Percentiles rank a stretch among this genome's conserved stretches.
These are phyloP conservation scores for Blastomyces parvus DNA, from an alignment of 2,329 filamentous ascomycete genomes.

Conservation along the genomic window DNA sequence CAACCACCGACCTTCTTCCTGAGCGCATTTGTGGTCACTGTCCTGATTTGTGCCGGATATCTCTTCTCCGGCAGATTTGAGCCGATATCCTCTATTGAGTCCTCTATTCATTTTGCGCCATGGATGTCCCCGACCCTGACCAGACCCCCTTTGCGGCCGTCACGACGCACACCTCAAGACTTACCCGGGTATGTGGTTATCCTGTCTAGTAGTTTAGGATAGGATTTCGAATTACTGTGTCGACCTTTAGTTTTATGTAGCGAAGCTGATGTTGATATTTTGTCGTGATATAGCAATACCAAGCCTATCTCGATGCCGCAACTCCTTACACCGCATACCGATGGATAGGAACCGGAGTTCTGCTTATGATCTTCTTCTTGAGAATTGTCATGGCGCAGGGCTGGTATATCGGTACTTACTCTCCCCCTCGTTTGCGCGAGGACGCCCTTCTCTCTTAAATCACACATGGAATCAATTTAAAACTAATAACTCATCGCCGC, in stretches of 20 bases:
- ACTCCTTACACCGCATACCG: conserved; percentile 83
- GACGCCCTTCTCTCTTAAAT: not conserved
- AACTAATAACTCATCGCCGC: not conserved
- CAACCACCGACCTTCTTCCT: not conserved
- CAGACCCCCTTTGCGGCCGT: conserved; percentile 88
- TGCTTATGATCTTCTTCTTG: conserved; percentile 72
- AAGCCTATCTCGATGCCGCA: conserved; percentile 85
- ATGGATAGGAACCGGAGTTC: conserved; percentile 73
- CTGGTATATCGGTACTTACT: conserved; percentile 83
- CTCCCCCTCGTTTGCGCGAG: not conserved
- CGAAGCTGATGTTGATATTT: conserved; percentile 2
- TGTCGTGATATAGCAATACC: conserved; percentile 61
- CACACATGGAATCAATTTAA: not conserved
- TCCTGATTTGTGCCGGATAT: not conserved
- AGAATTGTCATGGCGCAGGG: conserved; percentile 88
- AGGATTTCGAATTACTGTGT: not conserved
- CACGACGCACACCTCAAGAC: conserved; percentile 61
- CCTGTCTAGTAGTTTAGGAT: not conserved
- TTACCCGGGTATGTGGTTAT: conserved; percentile 32
- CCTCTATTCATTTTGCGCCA: conserved; percentile 28
- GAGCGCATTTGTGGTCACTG: not conserved
- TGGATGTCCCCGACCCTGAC: conserved; percentile 82
- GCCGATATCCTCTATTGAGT: not conserved
- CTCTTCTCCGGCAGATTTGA: not conserved
- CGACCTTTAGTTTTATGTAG: not conserved